Evolutionary conservation across 2,329 filamentous ascomycete species (phyloP).

Genomic region (Lasiodiplodia hormozganensis): DNA sequence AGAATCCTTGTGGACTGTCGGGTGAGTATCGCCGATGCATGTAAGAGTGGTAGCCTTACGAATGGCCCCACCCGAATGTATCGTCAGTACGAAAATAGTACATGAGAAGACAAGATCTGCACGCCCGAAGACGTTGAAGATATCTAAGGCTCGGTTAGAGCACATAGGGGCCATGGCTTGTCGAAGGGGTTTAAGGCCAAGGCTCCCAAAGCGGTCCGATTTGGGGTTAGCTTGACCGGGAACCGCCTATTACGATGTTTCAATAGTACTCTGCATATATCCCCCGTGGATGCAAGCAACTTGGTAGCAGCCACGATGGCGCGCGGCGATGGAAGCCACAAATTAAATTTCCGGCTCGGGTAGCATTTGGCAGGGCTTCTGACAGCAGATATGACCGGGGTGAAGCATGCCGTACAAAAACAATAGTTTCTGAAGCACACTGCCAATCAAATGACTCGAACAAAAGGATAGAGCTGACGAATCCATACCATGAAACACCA

Average conservation of each 20-base stretch:
- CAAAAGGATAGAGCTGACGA: conserved; percentile 7
- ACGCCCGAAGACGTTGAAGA: neutral
- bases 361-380: neutral
- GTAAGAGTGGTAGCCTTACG: neutral
- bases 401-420: neutral
- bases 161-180: neutral
- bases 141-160: conserved; percentile 3
- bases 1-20: conserved; percentile 5
- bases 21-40: neutral
- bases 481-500: neutral
- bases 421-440: neutral
- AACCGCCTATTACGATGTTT: conserved; percentile 1
- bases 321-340: neutral
- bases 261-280: conserved; percentile 17
- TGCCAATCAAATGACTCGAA: neutral
- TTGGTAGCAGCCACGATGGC: conserved; percentile 1
- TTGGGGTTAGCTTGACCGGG: neutral
- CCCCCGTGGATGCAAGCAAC: neutral
- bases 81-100: neutral
- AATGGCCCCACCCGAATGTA: neutral
- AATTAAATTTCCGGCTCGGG: neutral
- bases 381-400: neutral
- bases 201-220: neutral
- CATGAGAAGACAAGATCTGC: neutral
- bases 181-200: neutral